Conservation (phyloP, 2,329 filamentous ascomycete species). For the Arthrobotrys megalospora region DNA sequence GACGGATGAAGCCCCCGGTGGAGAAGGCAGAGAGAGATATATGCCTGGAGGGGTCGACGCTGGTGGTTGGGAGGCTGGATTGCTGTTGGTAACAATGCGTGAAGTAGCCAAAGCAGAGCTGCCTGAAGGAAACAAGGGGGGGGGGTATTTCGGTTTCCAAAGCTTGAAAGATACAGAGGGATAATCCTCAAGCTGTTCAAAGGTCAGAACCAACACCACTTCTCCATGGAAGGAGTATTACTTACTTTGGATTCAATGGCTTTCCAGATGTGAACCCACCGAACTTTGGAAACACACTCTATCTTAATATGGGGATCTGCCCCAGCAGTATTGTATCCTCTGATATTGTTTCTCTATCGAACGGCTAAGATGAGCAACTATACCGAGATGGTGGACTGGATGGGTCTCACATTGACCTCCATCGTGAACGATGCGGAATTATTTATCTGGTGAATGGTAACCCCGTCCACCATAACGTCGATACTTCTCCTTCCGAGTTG, state of each 20-base stretch:
- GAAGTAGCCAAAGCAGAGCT: neutral
- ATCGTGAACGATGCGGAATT: neutral
- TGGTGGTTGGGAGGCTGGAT: neutral
- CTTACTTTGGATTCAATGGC: neutral
- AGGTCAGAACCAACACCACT: neutral
- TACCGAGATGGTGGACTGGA: neutral
- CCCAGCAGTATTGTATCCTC: neutral
- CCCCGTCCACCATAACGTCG: neutral
- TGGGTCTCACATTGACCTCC: neutral
- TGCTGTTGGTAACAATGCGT: neutral
- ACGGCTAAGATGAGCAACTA: neutral
- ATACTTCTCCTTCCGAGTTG: neutral
- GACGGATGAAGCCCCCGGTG: no score
- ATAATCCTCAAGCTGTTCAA: neutral
- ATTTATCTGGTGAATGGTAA: conserved; percentile 3
- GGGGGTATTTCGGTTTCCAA: neutral
- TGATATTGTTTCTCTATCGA: neutral
- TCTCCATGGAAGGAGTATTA: neutral
- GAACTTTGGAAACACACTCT: neutral
- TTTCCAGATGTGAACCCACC: conserved; percentile 19
- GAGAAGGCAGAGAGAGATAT: no score
- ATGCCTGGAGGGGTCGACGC: neutral
- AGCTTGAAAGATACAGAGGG: neutral
- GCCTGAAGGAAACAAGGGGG: neutral
- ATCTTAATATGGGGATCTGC: neutral